Conservation (phyloP, 2,329 filamentous ascomycete genomes). For the Cladobotryum mycophilum region DNA sequence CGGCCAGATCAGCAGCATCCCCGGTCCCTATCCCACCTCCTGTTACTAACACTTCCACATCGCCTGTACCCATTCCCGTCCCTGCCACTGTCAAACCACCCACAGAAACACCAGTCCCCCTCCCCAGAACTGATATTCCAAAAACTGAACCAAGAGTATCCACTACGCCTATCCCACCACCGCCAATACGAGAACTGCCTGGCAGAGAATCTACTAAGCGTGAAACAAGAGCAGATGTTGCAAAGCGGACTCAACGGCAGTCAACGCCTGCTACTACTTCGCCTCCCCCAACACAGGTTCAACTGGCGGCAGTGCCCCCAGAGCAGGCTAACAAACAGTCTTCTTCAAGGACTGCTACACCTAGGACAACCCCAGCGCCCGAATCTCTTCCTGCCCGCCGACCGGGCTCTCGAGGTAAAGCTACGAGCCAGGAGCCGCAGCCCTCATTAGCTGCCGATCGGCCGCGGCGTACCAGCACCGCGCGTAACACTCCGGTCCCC, state of each 20-base stretch:
- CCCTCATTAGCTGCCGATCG: conserved; percentile 45
- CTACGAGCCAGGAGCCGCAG: conserved; percentile 45
- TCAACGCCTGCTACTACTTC: conserved; percentile 14
- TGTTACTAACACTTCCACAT: conserved; percentile 17
- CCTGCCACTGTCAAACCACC: conserved; percentile 28
- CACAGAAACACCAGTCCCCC: conserved; percentile 31
- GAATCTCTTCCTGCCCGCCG: conserved; percentile 36
- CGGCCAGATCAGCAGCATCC: conserved; percentile 25
- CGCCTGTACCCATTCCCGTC: conserved; percentile 22
- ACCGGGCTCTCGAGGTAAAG: conserved; percentile 47
- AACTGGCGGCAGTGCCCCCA: conserved; percentile 16
- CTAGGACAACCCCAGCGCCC: conserved; percentile 25
- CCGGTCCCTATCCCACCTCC: conserved; percentile 21
- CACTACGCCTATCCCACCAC: conserved; percentile 26
- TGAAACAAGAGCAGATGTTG: conserved; percentile 40
- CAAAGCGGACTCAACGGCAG: conserved; percentile 36
- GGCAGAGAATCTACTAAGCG: conserved; percentile 30
- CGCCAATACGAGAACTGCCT: conserved; percentile 19
- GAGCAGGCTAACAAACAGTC: conserved; percentile 22
- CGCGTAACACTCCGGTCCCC: conserved; percentile 51
- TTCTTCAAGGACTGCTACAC: conserved; percentile 29
- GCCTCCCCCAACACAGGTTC: conserved; percentile 16
- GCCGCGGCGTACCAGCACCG: conserved; percentile 50
- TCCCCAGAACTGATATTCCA: conserved; percentile 26
- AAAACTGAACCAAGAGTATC: conserved; percentile 26